A percentile compares a stretch with the other conserved stretches of the same genome.
Evolutionary conservation across 768 basidiomycete species (phyloP).

Genomic region (Trametes maxima): DNA sequence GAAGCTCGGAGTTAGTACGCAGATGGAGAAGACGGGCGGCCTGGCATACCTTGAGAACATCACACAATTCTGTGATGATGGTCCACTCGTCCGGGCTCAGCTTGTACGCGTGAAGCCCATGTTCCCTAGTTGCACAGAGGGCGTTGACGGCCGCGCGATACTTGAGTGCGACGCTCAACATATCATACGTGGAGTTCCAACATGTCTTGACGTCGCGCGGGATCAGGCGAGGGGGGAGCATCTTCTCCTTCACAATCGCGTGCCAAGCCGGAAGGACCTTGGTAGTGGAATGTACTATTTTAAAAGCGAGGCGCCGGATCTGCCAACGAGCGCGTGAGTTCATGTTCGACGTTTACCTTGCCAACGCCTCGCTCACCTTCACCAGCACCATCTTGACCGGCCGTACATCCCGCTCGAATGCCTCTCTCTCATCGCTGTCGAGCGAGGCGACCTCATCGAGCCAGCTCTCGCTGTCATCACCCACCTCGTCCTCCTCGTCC

Average conservation of each 20-base stretch:
- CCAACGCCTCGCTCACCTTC: background rate
- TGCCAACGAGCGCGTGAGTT: background rate
- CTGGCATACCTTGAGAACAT: conserved; percentile 30
- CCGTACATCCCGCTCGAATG: background rate
- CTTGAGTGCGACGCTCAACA: conserved; percentile 37
- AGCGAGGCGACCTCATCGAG: background rate
- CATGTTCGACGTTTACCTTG: background rate
- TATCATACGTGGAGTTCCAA: conserved; percentile 44
- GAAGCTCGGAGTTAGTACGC: too few species aligned
- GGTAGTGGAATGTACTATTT: conserved; percentile 7
- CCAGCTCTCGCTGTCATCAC: background rate
- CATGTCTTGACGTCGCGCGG: conserved; percentile 41
- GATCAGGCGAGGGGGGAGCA: conserved; percentile 26
- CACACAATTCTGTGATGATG: conserved; percentile 34
- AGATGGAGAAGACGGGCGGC: background rate
- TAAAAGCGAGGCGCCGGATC: background rate
- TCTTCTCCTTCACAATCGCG: background rate
- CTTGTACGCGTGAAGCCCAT: conserved; percentile 31
- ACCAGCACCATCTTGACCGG: background rate
- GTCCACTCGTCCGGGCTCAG: conserved; percentile 36
- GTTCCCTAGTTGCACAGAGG: conserved; percentile 25
- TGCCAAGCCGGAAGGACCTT: conserved; percentile 1
- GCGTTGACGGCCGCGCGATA: conserved; percentile 33
- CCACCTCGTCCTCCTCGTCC: background rate
- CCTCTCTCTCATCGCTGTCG: background rate